Conservation (phyloP, 305 asterid species). For the Rubia tinctorum region DNA sequence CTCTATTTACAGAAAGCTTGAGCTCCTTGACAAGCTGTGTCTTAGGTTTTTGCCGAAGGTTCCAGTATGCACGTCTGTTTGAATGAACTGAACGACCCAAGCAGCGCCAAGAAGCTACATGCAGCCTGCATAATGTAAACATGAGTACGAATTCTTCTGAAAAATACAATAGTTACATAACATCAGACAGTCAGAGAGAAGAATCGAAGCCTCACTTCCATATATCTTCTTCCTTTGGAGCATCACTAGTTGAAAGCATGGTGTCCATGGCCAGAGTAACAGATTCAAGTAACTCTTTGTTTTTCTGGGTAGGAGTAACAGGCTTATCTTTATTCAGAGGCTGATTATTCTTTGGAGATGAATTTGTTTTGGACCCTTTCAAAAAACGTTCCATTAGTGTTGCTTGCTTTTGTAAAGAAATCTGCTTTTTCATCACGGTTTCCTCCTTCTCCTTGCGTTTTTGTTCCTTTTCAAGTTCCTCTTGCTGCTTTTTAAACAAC, state of each 20-base stretch:
- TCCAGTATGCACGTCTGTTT: constrained; percentile 65
- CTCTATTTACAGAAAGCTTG: constrained; percentile 68
- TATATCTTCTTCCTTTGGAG: constrained; percentile 40
- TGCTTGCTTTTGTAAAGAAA: constrained; percentile 82
- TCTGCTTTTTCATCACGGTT: constrained; percentile 57
- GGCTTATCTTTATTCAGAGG: constrained; percentile 31
- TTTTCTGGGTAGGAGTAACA: constrained; percentile 27
- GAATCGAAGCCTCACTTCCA: constrained; percentile 52
- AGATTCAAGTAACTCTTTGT: constrained; percentile 40
- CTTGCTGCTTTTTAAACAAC: constrained; percentile 66
- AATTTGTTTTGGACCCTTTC: constrained; percentile 42
- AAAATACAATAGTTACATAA: not conserved
- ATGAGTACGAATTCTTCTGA: constrained; percentile 16
- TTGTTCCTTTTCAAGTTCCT: constrained; percentile 70
- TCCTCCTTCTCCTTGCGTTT: constrained; percentile 88
- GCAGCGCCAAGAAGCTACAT: constrained; percentile 60
- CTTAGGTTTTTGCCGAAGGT: constrained; percentile 77
- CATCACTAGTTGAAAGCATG: constrained; percentile 41
- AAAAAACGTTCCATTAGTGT: constrained; percentile 91
- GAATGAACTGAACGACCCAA: constrained; percentile 35
- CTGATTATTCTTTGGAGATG: constrained; percentile 35
- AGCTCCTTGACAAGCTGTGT: constrained; percentile 72
- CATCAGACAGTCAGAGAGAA: not conserved
- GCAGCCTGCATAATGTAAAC: constrained; percentile 54
- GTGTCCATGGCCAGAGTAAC: constrained; percentile 67